These are phyloP conservation scores for Sextonia rubra DNA, from an alignment of 164 flowering plant species.

Conservation along the genomic window DNA sequence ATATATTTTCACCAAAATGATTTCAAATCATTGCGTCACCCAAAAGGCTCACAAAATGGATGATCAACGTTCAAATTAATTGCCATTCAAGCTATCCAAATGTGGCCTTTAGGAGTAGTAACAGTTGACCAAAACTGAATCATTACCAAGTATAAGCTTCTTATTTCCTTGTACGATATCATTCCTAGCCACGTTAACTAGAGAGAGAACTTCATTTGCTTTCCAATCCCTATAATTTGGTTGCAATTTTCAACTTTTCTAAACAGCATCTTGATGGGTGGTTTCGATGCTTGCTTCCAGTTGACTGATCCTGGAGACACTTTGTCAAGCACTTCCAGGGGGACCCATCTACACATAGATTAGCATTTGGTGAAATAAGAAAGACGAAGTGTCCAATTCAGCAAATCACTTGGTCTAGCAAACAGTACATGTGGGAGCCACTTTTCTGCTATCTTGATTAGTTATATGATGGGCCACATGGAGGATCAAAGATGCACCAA, in stretches of 20 bases:
- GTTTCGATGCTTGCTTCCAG: conserved; percentile 90
- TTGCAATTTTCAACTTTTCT: conserved; percentile 96
- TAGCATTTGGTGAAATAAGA: not conserved
- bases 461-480: not conserved
- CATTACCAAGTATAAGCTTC: conserved; percentile 85
- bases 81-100: not conserved
- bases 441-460: not conserved
- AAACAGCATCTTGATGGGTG: conserved; percentile 96
- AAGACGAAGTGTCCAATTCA: not conserved
- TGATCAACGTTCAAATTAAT: too few species aligned
- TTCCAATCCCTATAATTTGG: conserved; percentile 81
- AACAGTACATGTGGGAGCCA: not conserved
- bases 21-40: not conserved
- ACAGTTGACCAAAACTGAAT: not conserved
- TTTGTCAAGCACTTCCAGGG: conserved; percentile 86
- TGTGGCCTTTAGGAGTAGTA: not conserved
- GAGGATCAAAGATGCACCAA: not conserved
- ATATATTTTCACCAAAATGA: not conserved
- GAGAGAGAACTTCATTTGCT: conserved; percentile 68
- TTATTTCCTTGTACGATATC: conserved; percentile 92
- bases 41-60: not conserved
- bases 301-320: conserved; percentile 80
- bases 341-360: conserved; percentile 65
- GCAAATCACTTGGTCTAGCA: not conserved
- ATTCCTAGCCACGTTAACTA: conserved; percentile 86